Percentiles rank a stretch among this genome's conserved stretches.
Evolutionary conservation across 441 rosid genomes (phyloP).

Genomic region (Breynia disticha): DNA sequence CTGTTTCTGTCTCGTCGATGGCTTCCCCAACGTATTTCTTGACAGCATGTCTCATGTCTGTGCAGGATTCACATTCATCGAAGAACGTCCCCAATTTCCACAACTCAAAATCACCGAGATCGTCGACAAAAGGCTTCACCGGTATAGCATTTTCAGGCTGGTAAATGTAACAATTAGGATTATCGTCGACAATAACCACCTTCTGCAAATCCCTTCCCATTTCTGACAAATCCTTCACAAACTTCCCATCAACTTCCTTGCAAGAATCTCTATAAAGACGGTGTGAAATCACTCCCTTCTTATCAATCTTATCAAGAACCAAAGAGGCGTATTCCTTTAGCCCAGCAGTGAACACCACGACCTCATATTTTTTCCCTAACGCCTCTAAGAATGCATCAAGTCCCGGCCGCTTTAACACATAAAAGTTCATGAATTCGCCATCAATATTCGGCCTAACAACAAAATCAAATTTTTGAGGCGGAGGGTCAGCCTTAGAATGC

Average conservation of each 20-base stretch:
- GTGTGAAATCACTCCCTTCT: conserved; percentile 35
- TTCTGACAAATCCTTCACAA: conserved; percentile 56
- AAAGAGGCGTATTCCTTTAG: conserved; percentile 59
- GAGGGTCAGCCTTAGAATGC: conserved; percentile 66
- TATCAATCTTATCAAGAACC: conserved; percentile 55
- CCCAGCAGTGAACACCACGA: conserved; percentile 89
- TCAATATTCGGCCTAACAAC: conserved; percentile 50
- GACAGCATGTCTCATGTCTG: conserved; percentile 69
- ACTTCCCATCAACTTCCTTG: conserved; percentile 48
- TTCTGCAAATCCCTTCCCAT: conserved; percentile 46
- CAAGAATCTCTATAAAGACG: conserved; percentile 63
- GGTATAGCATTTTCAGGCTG: conserved; percentile 84
- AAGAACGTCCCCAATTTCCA: conserved; percentile 45
- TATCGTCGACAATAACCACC: conserved; percentile 58
- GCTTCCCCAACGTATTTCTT: conserved; percentile 23
- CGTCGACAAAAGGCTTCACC: conserved; percentile 46
- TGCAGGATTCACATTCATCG: conserved; percentile 34
- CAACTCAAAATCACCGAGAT: conserved; percentile 45
- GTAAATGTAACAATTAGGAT: conserved; percentile 56
- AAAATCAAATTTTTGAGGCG: conserved; percentile 47
- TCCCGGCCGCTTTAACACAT: conserved; percentile 78
- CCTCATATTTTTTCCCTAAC: conserved; percentile 41
- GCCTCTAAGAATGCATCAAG: conserved; percentile 53
- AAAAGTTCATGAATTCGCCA: conserved; percentile 49
- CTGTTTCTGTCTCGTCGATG: too few relatives aligned